These are phyloP conservation scores for Aspergillus puulaauensis DNA, from an alignment of 2,329 filamentous ascomycete genomes.

Conservation along the genomic window DNA sequence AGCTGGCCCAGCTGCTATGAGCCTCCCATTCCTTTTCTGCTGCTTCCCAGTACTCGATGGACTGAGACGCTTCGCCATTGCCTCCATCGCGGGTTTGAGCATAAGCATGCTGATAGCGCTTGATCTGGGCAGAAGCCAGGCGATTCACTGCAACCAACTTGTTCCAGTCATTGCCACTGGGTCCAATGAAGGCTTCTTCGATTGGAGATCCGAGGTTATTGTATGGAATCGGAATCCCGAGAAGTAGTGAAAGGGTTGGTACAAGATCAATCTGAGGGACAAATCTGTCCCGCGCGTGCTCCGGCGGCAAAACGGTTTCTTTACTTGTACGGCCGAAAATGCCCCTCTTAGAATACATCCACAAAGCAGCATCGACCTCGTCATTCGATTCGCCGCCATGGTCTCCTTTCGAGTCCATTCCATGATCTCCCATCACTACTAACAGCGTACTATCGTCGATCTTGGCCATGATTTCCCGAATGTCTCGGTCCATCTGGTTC, in stretches of 20 bases:
- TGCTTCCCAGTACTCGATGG: slow-evolving; percentile 58
- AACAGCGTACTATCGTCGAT: slow-evolving; percentile 85
- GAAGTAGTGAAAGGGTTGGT: slow-evolving; percentile 80
- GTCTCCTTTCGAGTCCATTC: slow-evolving; percentile 96
- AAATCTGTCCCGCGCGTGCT: slow-evolving; percentile 71
- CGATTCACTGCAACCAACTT: slow-evolving; percentile 77
- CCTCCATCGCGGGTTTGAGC: slow-evolving; percentile 69
- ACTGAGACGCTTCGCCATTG: slow-evolving; percentile 56
- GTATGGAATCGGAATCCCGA: slow-evolving; percentile 91
- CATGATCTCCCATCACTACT: slow-evolving; percentile 98
- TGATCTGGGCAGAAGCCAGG: slow-evolving; percentile 79
- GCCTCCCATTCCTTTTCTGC: slow-evolving; percentile 57
- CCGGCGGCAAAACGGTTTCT: slow-evolving; percentile 57
- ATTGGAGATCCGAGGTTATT: slow-evolving; percentile 94
- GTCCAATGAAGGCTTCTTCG: slow-evolving; percentile 83
- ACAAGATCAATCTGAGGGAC: slow-evolving; percentile 89
- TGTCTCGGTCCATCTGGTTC: slow-evolving; percentile 81
- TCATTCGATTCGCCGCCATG: slow-evolving; percentile 98
- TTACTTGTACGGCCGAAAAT: slow-evolving; percentile 75
- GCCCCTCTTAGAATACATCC: slow-evolving; percentile 94
- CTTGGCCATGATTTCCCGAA: slow-evolving; percentile 67
- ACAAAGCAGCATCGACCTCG: slow-evolving; percentile 88
- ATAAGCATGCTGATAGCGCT: slow-evolving; percentile 85
- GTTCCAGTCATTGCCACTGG: slow-evolving; percentile 67
- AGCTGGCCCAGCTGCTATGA: slow-evolving; percentile 36